Conservation (phyloP, 1,139 yeast genomes). For the Sugiyamaella sp. region DNA sequence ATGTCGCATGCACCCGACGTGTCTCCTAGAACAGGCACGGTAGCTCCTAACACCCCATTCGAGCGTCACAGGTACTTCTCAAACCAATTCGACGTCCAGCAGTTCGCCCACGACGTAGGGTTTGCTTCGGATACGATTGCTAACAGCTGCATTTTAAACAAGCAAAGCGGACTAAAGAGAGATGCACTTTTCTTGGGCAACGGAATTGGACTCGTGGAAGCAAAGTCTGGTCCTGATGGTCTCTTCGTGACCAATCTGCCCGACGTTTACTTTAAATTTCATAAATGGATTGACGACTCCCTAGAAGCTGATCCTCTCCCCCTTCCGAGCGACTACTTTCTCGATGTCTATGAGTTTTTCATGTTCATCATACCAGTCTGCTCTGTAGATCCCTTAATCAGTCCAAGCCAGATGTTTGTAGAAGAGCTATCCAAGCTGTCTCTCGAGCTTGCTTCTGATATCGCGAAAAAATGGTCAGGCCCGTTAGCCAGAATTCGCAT, state of each 20-base stretch:
- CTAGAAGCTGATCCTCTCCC: background rate
- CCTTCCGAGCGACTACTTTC: background rate
- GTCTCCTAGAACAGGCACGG: too few relatives aligned
- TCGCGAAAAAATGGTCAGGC: slow-evolving; percentile 5
- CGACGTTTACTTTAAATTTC: slow-evolving; percentile 3
- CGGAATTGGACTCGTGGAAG: slow-evolving; percentile 10
- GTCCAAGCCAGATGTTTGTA: background rate
- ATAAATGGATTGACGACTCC: background rate
- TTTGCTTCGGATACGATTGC: slow-evolving; percentile 20
- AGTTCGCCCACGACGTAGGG: slow-evolving; percentile 18
- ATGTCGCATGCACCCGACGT: too few relatives aligned
- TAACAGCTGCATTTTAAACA: slow-evolving; percentile 10
- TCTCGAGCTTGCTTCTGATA: slow-evolving; percentile 7
- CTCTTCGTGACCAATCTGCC: background rate
- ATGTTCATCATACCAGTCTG: slow-evolving; percentile 5
- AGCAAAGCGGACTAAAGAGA: background rate
- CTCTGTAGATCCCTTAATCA: background rate
- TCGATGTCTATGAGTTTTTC: slow-evolving; percentile 16
- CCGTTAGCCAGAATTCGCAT: background rate
- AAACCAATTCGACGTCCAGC: slow-evolving; percentile 18
- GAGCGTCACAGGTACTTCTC: background rate
- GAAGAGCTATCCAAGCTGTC: slow-evolving; percentile 9
- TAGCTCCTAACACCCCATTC: slow-evolving; percentile 1
- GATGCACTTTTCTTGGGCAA: slow-evolving; percentile 5
- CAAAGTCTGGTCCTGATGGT: background rate